Evolutionary conservation across 352 stramenopile species (phyloP), one percentile per base, ranked within the genome.

Genomic region (Phytophthora multivora): DNA sequence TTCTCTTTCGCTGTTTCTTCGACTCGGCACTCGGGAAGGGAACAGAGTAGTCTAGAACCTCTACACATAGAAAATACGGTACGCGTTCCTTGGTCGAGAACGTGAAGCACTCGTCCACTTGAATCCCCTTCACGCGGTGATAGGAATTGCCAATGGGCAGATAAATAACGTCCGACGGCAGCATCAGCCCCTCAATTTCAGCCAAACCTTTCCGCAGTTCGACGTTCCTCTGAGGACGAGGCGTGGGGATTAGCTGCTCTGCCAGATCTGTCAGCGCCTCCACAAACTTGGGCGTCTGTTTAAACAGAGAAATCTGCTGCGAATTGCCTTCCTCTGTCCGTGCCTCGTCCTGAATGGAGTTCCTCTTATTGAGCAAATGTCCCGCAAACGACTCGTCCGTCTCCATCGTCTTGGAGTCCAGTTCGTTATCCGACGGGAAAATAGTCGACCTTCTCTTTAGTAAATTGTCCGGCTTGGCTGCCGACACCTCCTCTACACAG

Each of bases 31-130:
- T 55, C 2, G 40, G 28, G 0, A 62, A 58, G 1, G 63, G 11
- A 8, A 68, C 60, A 12, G 80, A 79, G 51, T 91, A 93, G 51
- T 95, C 86, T 35, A 95, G 64, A 6, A 95, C 86, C 41, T 95
- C 86, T 1, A 95, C 75, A 46, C 84, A 91, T 13, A 95, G 53
- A 23, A 95, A 89, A 46, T 90, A 95, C 10, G 86, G 86, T 33
- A 93, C 86, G n/a, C 86, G 77, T 43, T 93, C 82, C 31, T 93
- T 93, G 0, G 86, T 95, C 0, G 83, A 93, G 38, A 95, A 95
- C 7, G 82, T 83, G 51, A 93, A 93, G 52, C 82, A 90, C 56
- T 95, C 86, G 16, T 93, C 80, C 0, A 87, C 71, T 19, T 77
- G 68, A 60, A 95, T 80, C 4, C 70, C 66, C 47, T 92, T 92